Evolutionary conservation across 2,329 filamentous ascomycete species (phyloP).

Genomic region (Fusarium mangiferae): DNA sequence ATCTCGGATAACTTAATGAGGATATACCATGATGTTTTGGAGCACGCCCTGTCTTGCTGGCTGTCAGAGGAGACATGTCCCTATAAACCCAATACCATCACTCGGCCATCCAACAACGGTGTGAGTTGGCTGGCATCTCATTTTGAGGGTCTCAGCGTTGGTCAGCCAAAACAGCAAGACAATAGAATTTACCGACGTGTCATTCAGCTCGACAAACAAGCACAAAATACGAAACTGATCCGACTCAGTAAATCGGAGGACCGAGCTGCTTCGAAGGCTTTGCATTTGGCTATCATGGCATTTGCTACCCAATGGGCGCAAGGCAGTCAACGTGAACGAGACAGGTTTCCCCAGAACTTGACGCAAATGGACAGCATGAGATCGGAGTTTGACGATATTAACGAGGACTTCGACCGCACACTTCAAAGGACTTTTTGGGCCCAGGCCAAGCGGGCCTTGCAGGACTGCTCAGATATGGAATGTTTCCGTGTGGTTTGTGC

Average conservation of each 20-base stretch:
- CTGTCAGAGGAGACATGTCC: slow-evolving; percentile 64
- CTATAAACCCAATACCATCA: slow-evolving; percentile 48
- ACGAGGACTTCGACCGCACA: slow-evolving; percentile 52
- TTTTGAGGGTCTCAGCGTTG: slow-evolving; percentile 42
- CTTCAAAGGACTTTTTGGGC: slow-evolving; percentile 53
- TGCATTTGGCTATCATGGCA: slow-evolving; percentile 61
- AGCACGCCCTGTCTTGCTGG: slow-evolving; percentile 65
- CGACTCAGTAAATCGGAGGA: slow-evolving; percentile 55
- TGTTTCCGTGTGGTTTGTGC: slow-evolving; percentile 55
- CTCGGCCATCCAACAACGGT: slow-evolving; percentile 38
- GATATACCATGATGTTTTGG: slow-evolving; percentile 65
- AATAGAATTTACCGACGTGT: slow-evolving; percentile 63
- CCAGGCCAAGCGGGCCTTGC: slow-evolving; percentile 50
- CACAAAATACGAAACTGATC: slow-evolving; percentile 53
- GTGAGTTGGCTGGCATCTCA: slow-evolving; percentile 44
- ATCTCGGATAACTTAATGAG: slow-evolving; percentile 44
- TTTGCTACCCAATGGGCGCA: slow-evolving; percentile 62
- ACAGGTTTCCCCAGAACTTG: slow-evolving; percentile 39
- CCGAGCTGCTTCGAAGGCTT: slow-evolving; percentile 55
- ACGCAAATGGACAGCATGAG: slow-evolving; percentile 39
- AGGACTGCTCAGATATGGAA: slow-evolving; percentile 52
- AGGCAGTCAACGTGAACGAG: slow-evolving; percentile 42
- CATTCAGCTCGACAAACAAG: slow-evolving; percentile 57
- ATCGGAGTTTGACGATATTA: slow-evolving; percentile 42
- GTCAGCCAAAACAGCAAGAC: slow-evolving; percentile 43